These are phyloP conservation scores for Tardiomyces blankii DNA, from an alignment of 1,139 yeast genomes.

Conservation along the genomic window DNA sequence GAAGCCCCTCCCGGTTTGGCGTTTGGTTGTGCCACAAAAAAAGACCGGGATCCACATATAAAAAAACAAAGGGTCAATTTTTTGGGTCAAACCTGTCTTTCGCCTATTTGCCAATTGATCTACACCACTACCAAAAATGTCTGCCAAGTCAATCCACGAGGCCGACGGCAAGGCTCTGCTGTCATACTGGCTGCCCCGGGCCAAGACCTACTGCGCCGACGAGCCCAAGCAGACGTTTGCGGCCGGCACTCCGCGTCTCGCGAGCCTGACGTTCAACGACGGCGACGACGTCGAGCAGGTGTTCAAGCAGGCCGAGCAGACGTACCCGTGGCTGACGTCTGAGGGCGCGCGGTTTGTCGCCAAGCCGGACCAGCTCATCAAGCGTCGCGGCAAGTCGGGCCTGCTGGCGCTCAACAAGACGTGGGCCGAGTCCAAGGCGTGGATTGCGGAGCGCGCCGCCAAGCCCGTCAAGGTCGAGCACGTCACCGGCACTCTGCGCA, in stretches of 20 bases:
- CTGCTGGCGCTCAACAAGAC: constrained; percentile 34
- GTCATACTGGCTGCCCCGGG: constrained; percentile 31
- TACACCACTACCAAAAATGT: constrained; percentile 25
- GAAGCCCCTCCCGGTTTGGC: not conserved
- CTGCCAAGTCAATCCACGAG: constrained; percentile 36
- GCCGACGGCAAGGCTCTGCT: constrained; percentile 38
- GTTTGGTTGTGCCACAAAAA: not conserved
- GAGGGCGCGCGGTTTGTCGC: constrained; percentile 33
- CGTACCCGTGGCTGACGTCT: constrained; percentile 32
- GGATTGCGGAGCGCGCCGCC: constrained; percentile 34
- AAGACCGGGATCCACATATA: not conserved
- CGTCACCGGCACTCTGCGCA: constrained; percentile 29
- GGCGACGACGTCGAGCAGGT: constrained; percentile 23
- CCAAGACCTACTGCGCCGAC: constrained; percentile 26
- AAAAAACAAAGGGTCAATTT: not conserved
- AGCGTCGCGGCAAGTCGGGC: constrained; percentile 37
- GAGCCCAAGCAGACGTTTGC: constrained; percentile 28
- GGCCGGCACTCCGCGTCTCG: constrained; percentile 30
- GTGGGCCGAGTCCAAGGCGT: constrained; percentile 33
- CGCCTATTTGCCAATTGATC: too few relatives aligned
- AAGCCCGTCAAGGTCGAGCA: constrained; percentile 30
- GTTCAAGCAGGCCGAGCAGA: constrained; percentile 27
- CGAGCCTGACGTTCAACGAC: constrained; percentile 26
- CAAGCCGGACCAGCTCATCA: constrained; percentile 37
- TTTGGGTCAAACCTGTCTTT: not conserved